Evolutionary conservation across 345 rosid species (phyloP), one percentile per base, ranked within the genome.

Genomic region (Citropsis articulata): DNA sequence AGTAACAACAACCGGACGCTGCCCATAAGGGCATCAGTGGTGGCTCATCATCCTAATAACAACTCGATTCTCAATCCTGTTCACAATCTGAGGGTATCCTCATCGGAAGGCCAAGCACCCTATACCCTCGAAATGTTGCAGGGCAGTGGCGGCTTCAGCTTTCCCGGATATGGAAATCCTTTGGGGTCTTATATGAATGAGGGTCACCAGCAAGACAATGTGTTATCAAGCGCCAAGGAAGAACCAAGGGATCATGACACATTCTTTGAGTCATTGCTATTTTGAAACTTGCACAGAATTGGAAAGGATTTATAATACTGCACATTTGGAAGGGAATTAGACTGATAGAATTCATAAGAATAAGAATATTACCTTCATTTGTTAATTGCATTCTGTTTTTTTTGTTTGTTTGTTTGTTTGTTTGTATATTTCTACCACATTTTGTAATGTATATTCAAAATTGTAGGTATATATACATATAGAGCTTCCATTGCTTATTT

Each of bases 211-310:
- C 66, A 78, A 9, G 81, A 85, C 27, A 76, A 80, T 50, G 68
- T 77, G 33, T 80, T 75, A n/a, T 77, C 87, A 21, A 77, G 83
- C 67, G 69, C 92, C 35, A 90, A 90, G 75, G 91, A 90, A 38
- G 96, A 91, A 59, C 87, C 89, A 24, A 87, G 88, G 61, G 97
- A 89, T 0, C 69, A 35, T 28, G 94, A 92, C 22, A 9, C 75
- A 71, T 90, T 90, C 75, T 48, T 89, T 4, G 94, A 89, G 14
- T 84, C 92, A 0, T 67, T 88, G 69, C 86, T 86, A 1, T 86
- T 81, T 78, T 83, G 82, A 87, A 77, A 66, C 16, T 10, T 70
- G 67, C 56, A 21, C 12, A 56, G 71, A 10, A 8, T 30, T 56
- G 9, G 13, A 13, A 65, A 22, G 65, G n/a, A 2, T 50, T 30